Percentiles rank a stretch among this genome's conserved stretches.
Conservation (phyloP, 441 rosid species). For the Dalechampia spathulata region DNA sequence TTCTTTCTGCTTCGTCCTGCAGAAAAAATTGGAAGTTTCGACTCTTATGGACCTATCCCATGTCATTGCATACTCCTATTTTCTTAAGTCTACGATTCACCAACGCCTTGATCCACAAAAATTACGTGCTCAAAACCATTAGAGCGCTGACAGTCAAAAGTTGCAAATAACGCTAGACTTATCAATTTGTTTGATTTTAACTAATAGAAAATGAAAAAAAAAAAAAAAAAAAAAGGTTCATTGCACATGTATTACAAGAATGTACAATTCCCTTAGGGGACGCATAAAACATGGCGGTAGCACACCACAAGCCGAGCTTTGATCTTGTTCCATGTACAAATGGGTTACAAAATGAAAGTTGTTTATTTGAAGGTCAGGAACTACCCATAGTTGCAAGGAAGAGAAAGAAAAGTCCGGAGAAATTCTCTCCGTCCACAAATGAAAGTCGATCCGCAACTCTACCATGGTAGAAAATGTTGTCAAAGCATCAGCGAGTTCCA, state of each 20-base stretch:
- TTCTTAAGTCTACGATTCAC: too few species aligned
- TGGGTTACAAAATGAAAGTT: not conserved
- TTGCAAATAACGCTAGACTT: too few species aligned
- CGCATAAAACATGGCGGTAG: not conserved
- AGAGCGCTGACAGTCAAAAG: too few species aligned
- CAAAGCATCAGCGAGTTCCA: slow-evolving; percentile 4
- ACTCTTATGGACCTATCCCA: too few species aligned
- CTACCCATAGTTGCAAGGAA: not conserved
- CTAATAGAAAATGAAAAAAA: too few species aligned
- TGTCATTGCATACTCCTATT: too few species aligned
- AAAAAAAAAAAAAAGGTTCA: not conserved
- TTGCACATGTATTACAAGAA: not conserved
- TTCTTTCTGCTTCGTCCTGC: too few species aligned
- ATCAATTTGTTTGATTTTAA: too few species aligned
- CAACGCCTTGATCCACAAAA: too few species aligned
- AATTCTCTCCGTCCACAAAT: not conserved
- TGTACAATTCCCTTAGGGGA: not conserved
- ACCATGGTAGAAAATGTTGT: slow-evolving; percentile 3
- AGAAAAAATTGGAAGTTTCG: too few species aligned
- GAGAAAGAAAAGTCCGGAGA: not conserved
- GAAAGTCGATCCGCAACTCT: not conserved
- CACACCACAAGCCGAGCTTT: slow-evolving; percentile 1
- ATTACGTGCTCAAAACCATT: too few species aligned
- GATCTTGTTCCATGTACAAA: slow-evolving; percentile 7
- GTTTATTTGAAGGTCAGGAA: not conserved